phyloP scores from a whole-genome alignment of 1,284 basidiomycete genomes.

The Pterulicium gracile region DNA sequence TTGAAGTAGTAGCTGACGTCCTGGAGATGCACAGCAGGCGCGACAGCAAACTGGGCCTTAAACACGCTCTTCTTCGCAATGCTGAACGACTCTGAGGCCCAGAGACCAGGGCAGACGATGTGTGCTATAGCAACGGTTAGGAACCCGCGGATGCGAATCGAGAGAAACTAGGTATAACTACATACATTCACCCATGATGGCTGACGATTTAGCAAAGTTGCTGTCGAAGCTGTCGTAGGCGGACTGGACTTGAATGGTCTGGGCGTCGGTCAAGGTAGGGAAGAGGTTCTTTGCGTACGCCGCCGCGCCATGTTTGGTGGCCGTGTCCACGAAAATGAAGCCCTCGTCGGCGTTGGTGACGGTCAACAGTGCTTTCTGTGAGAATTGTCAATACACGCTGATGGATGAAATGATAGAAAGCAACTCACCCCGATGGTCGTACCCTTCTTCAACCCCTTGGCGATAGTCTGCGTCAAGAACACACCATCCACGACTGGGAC shows the following conservation, averaged over 20 bases:
- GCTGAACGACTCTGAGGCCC: constrained; percentile 19
- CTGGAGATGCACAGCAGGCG: constrained; percentile 22
- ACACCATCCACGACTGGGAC: constrained; percentile 34
- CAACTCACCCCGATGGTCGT: constrained; percentile 28
- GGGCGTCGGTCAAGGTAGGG: constrained; percentile 18
- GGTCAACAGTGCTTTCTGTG: constrained; percentile 19
- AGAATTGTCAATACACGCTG: background rate
- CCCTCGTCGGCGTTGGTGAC: constrained; percentile 32
- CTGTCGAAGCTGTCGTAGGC: constrained; percentile 21
- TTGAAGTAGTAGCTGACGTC: constrained; percentile 24
- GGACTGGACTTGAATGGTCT: constrained; percentile 16
- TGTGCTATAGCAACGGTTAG: constrained; percentile 15
- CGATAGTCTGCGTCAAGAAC: constrained; percentile 32
- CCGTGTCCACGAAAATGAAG: constrained; percentile 23
- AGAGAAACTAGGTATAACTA: background rate
- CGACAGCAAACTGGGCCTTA: constrained; percentile 26
- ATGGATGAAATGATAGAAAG: background rate
- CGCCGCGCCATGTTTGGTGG: constrained; percentile 17
- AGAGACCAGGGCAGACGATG: constrained; percentile 27
- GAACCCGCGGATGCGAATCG: background rate
- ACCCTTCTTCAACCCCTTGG: constrained; percentile 21
- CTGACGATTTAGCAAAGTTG: constrained; percentile 21
- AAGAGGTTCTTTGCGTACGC: constrained; percentile 26
- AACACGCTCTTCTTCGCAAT: background rate
- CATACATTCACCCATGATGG: constrained; percentile 33